These are phyloP conservation scores for Tetrapisispora namnaoensis DNA, from an alignment of 805 yeast genomes.

Conservation along the genomic window DNA sequence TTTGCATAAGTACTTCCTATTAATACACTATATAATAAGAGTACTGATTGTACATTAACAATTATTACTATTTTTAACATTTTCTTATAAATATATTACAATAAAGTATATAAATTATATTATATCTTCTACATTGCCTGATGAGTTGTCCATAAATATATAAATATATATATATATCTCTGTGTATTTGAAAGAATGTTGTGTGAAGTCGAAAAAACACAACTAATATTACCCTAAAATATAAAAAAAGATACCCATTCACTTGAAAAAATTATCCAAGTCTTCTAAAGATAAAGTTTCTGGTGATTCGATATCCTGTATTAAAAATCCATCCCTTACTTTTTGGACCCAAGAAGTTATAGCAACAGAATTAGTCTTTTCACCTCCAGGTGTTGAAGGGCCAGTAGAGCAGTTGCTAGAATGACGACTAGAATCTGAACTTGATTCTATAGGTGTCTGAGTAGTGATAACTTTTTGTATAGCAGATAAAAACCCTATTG, in stretches of 20 bases:
- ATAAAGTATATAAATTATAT: not conserved
- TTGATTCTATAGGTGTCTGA: constrained; percentile 22
- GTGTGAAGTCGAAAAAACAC: constrained; percentile 1
- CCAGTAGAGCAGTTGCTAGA: constrained; percentile 18
- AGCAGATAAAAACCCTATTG: constrained; percentile 69
- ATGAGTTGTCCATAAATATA: not conserved
- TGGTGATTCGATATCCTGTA: constrained; percentile 70
- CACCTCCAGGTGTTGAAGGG: constrained; percentile 35
- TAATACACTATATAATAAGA: no score
- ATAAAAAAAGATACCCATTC: constrained; percentile 4
- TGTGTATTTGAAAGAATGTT: not conserved
- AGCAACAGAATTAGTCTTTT: not conserved
- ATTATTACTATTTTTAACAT: no score
- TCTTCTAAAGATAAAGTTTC: constrained; percentile 71
- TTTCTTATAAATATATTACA: not conserved
- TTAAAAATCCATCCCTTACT: constrained; percentile 64
- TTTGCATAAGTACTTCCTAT: no score
- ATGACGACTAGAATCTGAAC: constrained; percentile 13
- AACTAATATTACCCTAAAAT: constrained; percentile 2
- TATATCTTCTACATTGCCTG: not conserved
- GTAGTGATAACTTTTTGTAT: constrained; percentile 34
- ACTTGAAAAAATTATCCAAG: constrained; percentile 40
- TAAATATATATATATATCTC: not conserved
- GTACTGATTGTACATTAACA: no score
- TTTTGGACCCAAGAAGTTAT: constrained; percentile 49